Evolutionary conservation across 1,284 basidiomycete species (phyloP).

Genomic region (Entoloma clypeatum): DNA sequence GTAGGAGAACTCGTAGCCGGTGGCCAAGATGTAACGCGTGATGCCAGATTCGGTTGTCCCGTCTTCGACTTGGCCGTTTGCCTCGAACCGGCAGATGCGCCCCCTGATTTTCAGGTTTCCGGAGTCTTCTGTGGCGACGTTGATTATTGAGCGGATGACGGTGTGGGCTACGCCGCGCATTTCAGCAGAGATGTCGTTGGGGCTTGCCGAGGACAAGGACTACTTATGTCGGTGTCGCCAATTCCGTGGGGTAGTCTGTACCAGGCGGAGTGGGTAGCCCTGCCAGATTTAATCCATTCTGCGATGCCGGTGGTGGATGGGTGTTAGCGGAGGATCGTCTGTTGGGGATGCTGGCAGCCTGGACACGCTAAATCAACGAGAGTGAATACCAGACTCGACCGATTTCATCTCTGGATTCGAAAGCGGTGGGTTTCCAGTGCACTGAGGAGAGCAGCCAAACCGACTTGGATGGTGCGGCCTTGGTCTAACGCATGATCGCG

Average conservation of each 20-base stretch:
- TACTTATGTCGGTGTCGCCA: slow-evolving; percentile 41
- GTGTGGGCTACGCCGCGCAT: slow-evolving; percentile 40
- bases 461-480: too few relatives aligned
- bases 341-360: slow-evolving; percentile 56
- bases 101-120: slow-evolving; percentile 43
- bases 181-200: slow-evolving; percentile 60
- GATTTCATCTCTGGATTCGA: slow-evolving; percentile 59
- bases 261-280: slow-evolving; percentile 35
- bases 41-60: slow-evolving; percentile 50
- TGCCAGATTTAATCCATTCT: slow-evolving; percentile 47
- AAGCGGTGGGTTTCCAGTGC: slow-evolving; percentile 53
- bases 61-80: slow-evolving; percentile 50
- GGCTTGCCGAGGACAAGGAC: slow-evolving; percentile 73
- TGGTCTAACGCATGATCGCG: too few relatives aligned
- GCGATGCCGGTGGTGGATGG: slow-evolving; percentile 65
- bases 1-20: slow-evolving; percentile 63
- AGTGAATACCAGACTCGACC: slow-evolving; percentile 68
- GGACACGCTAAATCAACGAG: slow-evolving; percentile 9
- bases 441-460: too few relatives aligned
- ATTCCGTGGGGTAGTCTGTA: slow-evolving; percentile 55
- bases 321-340: slow-evolving; percentile 55
- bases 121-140: slow-evolving; percentile 29
- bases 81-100: slow-evolving; percentile 39
- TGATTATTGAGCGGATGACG: slow-evolving; percentile 57
- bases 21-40: slow-evolving; percentile 66